Conservation (phyloP, 164 flowering plant genomes). For the Annona cherimola region DNA sequence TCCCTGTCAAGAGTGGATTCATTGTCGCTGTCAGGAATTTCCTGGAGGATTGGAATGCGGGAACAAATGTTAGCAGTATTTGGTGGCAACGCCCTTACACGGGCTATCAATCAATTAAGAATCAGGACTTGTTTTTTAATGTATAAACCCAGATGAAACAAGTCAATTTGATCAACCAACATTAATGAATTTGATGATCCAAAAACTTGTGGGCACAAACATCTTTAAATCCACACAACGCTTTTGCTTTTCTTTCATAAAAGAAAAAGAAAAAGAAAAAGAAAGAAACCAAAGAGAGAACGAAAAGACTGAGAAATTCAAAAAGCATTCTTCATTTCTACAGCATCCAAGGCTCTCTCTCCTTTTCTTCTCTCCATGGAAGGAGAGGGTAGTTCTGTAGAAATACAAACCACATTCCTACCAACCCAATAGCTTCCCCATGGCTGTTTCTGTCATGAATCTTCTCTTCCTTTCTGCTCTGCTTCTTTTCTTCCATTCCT, state of each 20-base stretch:
- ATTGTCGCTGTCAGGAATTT: too few species aligned
- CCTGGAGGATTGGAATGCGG: too few species aligned
- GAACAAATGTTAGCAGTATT: too few species aligned
- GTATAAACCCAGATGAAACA: too few species aligned
- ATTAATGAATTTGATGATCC: too few species aligned
- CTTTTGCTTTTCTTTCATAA: conserved; percentile 34
- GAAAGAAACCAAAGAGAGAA: conserved; percentile 12
- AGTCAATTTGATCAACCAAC: too few species aligned
- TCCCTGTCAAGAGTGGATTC: too few species aligned
- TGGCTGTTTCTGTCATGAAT: conserved; percentile 29
- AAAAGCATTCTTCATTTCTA: conserved; percentile 2
- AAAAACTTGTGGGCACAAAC: neutral
- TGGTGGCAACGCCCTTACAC: too few species aligned
- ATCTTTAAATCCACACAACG: conserved; percentile 7
- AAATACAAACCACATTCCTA: conserved; percentile 14
- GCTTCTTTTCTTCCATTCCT: conserved; percentile 10
- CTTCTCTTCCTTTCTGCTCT: conserved; percentile 21
- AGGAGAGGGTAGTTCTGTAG: conserved; percentile 12
- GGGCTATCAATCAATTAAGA: too few species aligned
- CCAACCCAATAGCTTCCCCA: conserved; percentile 8
- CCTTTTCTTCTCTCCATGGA: conserved; percentile 13
- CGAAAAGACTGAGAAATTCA: conserved; percentile 9
- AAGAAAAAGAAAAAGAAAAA: conserved; percentile 38
- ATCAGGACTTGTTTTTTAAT: too few species aligned
- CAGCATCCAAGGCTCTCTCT: conserved; percentile 16